Evolutionary conservation across 1,284 basidiomycete species (phyloP), one percentile per base, ranked within the genome.

Genomic region (Boletus semigastroideus): DNA sequence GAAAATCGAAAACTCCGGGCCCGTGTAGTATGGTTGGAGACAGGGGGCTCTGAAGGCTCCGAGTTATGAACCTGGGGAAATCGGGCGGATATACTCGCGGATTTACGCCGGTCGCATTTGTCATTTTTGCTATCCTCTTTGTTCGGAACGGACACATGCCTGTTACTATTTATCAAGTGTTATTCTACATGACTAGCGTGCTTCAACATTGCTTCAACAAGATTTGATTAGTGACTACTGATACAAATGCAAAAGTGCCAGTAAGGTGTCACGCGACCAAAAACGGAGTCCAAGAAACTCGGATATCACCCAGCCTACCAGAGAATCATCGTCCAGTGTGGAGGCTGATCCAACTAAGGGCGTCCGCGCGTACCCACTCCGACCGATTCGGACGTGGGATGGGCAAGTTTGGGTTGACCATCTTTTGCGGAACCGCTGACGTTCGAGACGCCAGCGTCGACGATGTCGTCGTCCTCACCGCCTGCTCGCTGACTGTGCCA

Each of bases 331-430:
- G 52, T 43, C 50, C 48, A 13, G 54, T 54, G 30, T 65, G 54
- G 37, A 63, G 50, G 42, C 50, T 59, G 51, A 63, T 56, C 28
- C 59, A 64, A 47, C 59, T 66, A 20, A 63, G 52, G 19, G 59
- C 64, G 55, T 78, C 75, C 8, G 83, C 84, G 19, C 71, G 72
- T 40, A 85, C 69, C 85, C 85, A 86, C 59, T 80, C 67, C 7
- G 79, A 80, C 42, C 68, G 67, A 31, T 17, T 36, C 14, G 79
- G 75, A 48, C 75, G 71, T 19, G 80, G 77, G 49, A 86, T 79
- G 6, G 84, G 82, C 54, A 75, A 60, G 63, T 87, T 79, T 30
- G 78, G 72, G 59, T 87, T 71, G 4, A 67, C 59, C 37, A 77
- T 68, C 49, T 62, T 67, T 46, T 65, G 66, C 17, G 80, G 76